A percentile compares a stretch with the other conserved stretches of the same genome.
phyloP scores from a whole-genome alignment of 441 rosid species.

The Brassica balearica region DNA sequence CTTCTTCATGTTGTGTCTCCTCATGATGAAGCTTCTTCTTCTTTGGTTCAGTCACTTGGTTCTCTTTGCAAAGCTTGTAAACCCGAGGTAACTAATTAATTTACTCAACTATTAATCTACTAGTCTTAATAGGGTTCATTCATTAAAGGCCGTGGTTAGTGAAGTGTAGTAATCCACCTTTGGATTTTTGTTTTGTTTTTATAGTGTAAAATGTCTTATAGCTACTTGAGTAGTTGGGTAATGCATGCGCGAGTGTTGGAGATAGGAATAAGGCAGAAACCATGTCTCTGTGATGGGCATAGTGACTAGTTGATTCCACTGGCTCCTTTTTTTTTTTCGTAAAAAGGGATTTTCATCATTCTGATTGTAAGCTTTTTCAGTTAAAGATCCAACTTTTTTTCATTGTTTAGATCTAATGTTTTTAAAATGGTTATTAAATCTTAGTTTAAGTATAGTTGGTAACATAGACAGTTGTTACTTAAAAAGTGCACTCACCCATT shows the following conservation, averaged over 20 bases:
- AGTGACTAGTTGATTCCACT: slow-evolving; percentile 36
- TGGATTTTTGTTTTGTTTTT: not conserved
- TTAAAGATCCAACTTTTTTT: slow-evolving; percentile 20
- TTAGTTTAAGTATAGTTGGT: slow-evolving; percentile 3
- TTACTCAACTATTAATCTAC: not conserved
- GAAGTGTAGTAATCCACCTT: not conserved
- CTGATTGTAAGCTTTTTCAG: slow-evolving; percentile 39
- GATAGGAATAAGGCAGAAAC: slow-evolving; percentile 2
- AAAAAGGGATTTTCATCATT: slow-evolving; percentile 36
- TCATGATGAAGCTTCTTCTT: slow-evolving; percentile 41
- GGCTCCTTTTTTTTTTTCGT: not conserved
- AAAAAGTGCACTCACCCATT: slow-evolving; percentile 4
- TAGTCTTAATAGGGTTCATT: not conserved
- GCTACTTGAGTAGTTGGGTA: slow-evolving; percentile 31
- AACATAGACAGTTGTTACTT: slow-evolving; percentile 1
- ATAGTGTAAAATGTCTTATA: slow-evolving; percentile 1
- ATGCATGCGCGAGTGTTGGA: slow-evolving; percentile 40
- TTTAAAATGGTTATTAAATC: slow-evolving; percentile 13
- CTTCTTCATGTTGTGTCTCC: slow-evolving; percentile 64
- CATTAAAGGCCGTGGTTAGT: not conserved
- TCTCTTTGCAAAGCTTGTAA: slow-evolving; percentile 89
- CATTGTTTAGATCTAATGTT: slow-evolving; percentile 38
- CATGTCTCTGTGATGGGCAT: slow-evolving; percentile 27
- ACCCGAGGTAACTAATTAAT: slow-evolving; percentile 65
- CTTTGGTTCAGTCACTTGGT: slow-evolving; percentile 77